These are phyloP conservation scores for Coemansia sp. DNA, from an alignment of 192 early-diverging fungal species.

Conservation along the genomic window DNA sequence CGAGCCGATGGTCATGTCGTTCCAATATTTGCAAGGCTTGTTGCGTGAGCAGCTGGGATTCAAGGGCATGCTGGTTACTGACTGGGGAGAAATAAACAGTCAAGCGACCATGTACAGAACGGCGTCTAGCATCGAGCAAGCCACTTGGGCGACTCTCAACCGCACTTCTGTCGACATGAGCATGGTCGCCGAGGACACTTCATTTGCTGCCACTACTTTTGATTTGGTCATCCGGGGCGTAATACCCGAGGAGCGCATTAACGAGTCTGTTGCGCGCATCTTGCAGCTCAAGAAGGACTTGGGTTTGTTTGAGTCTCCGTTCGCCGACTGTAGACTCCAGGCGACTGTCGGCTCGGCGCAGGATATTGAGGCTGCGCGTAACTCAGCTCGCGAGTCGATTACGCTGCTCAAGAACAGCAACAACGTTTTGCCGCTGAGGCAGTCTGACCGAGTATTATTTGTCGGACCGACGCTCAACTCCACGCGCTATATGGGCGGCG, in stretches of 20 bases:
- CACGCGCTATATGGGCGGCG: conserved; percentile 58
- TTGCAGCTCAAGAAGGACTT: conserved; percentile 71
- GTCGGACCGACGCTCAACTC: conserved; percentile 64
- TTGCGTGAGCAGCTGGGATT: conserved; percentile 59
- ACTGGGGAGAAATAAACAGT: conserved; percentile 62
- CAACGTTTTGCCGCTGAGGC: conserved; percentile 51
- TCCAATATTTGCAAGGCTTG: conserved; percentile 57
- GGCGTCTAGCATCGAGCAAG: conserved; percentile 45
- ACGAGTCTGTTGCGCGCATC: conserved; percentile 59
- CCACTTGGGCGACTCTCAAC: conserved; percentile 39
- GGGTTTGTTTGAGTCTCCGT: conserved; percentile 59
- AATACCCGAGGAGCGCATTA: conserved; percentile 45
- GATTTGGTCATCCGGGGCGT: conserved; percentile 45
- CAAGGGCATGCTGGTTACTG: conserved; percentile 62
- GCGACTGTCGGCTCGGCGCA: conserved; percentile 56
- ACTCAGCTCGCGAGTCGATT: conserved; percentile 60
- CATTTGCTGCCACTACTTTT: conserved; percentile 47
- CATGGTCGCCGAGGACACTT: conserved; percentile 64
- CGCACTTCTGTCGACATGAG: conserved; percentile 63
- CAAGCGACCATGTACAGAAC: conserved; percentile 56
- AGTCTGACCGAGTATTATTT: conserved; percentile 53
- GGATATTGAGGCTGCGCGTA: conserved; percentile 49
- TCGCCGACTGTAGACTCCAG: conserved; percentile 32
- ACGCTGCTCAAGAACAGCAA: conserved; percentile 62
- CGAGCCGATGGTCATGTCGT: conserved; percentile 59